These are phyloP conservation scores for Penicillium sp. DNA, from an alignment of 2,329 filamentous ascomycete genomes.

Conservation along the genomic window DNA sequence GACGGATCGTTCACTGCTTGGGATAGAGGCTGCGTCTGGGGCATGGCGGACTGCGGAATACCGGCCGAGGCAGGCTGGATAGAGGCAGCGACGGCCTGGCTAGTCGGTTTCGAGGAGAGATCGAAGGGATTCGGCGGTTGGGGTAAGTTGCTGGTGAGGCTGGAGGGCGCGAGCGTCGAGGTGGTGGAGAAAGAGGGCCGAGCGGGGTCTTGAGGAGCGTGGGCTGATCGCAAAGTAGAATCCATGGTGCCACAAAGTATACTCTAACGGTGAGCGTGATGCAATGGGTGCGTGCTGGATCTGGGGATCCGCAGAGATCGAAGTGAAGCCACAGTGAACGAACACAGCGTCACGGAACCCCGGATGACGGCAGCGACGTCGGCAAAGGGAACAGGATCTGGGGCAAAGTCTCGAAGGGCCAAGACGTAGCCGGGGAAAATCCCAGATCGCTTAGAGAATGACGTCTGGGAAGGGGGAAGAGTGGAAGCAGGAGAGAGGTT, in stretches of 20 bases:
- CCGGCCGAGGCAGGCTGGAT: slow-evolving; percentile 13
- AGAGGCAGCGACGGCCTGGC: slow-evolving; percentile 16
- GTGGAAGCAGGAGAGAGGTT: neutral
- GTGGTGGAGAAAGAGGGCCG: slow-evolving; percentile 14
- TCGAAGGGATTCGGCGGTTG: slow-evolving; percentile 14
- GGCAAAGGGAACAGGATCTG: slow-evolving; percentile 2
- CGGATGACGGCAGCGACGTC: slow-evolving; percentile 10
- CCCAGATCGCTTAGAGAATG: slow-evolving; percentile 11
- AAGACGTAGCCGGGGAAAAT: neutral
- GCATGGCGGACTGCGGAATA: slow-evolving; percentile 13
- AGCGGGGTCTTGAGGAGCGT: slow-evolving; percentile 14
- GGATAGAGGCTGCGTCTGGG: slow-evolving; percentile 17
- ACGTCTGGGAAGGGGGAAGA: neutral
- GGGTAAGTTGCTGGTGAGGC: slow-evolving; percentile 5
- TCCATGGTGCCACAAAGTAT: slow-evolving; percentile 15
- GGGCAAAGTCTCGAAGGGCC: slow-evolving; percentile 1
- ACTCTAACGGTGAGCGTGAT: neutral
- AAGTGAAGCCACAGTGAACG: slow-evolving; percentile 5
- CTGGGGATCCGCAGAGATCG: slow-evolving; percentile 1
- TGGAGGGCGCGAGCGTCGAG: slow-evolving; percentile 9
- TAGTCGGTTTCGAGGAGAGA: slow-evolving; percentile 10
- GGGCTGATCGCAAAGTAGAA: slow-evolving; percentile 15
- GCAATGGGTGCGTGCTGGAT: neutral
- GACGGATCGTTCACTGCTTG: slow-evolving; percentile 11
- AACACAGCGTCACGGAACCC: slow-evolving; percentile 10